phyloP scores from a whole-genome alignment of 2,329 filamentous ascomycete species.

The Beauveria caledonica region DNA sequence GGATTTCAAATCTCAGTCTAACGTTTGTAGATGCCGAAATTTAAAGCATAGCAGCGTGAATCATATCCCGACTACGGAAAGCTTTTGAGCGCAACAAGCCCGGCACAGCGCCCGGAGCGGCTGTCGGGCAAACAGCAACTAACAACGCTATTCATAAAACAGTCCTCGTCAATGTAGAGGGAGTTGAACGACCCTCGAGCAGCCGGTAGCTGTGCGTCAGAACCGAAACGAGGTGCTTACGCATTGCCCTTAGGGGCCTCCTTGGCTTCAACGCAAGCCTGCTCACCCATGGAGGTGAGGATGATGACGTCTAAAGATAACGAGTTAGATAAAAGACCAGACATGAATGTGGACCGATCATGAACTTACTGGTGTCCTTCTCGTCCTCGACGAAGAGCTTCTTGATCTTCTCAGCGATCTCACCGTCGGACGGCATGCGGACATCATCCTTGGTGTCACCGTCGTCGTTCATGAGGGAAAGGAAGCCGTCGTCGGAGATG shows the following conservation, averaged over 20 bases:
- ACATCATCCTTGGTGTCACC: constrained; percentile 92
- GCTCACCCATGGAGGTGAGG: constrained; percentile 93
- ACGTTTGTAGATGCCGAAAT: constrained; percentile 9
- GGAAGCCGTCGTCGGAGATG: constrained; percentile 87
- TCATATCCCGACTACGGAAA: constrained; percentile 10
- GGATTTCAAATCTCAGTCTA: constrained; percentile 10
- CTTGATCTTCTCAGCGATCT: constrained; percentile 78
- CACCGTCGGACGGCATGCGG: constrained; percentile 73
- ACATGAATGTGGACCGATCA: background rate
- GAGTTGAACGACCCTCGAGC: constrained; percentile 4
- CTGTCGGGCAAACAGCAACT: constrained; percentile 6
- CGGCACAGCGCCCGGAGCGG: constrained; percentile 6
- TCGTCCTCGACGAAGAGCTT: constrained; percentile 73
- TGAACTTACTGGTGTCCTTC: constrained; percentile 83
- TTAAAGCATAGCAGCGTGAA: constrained; percentile 5
- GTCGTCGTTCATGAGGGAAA: constrained; percentile 84
- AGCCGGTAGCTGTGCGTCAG: constrained; percentile 1
- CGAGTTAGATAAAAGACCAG: constrained; percentile 16
- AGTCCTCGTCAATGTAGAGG: constrained; percentile 8
- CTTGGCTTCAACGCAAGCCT: constrained; percentile 87
- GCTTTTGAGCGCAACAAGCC: constrained; percentile 5
- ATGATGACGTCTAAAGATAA: constrained; percentile 66
- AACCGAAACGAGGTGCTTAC: constrained; percentile 16
- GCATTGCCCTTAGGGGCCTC: constrained; percentile 56
- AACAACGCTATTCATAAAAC: constrained; percentile 11